These are phyloP conservation scores for Mycena pura DNA, from an alignment of 768 basidiomycete species.

Conservation along the genomic window DNA sequence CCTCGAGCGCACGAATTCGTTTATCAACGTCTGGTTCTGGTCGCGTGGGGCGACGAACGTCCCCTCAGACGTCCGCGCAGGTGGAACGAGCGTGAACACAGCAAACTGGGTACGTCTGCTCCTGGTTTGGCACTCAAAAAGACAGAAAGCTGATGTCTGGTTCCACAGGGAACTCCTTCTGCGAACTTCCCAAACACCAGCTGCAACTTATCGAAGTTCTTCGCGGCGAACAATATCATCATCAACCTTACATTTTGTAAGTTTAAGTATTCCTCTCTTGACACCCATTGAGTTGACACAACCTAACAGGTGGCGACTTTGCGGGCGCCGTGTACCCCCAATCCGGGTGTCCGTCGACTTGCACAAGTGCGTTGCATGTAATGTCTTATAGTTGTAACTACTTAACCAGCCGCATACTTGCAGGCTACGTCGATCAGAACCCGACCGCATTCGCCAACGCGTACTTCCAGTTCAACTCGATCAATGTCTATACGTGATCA, in stretches of 20 bases:
- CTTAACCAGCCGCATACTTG: not conserved
- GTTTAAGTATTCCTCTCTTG: too few species aligned
- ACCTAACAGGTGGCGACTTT: slow-evolving; percentile 64
- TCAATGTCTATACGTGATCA: too few species aligned
- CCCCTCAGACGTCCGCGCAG: slow-evolving; percentile 54
- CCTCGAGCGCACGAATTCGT: slow-evolving; percentile 60
- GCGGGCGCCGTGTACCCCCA: slow-evolving; percentile 54
- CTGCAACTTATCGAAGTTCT: slow-evolving; percentile 63
- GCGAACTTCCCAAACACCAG: slow-evolving; percentile 67
- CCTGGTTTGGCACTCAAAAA: too few species aligned
- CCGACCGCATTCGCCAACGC: slow-evolving; percentile 71
- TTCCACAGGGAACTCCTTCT: slow-evolving; percentile 57
- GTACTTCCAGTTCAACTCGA: slow-evolving; percentile 73
- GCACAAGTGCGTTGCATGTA: slow-evolving; percentile 58
- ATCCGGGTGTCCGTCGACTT: slow-evolving; percentile 61
- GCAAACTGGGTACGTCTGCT: slow-evolving; percentile 59
- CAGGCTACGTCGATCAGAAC: slow-evolving; percentile 71
- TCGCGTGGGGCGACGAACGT: slow-evolving; percentile 50
- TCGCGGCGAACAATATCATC: slow-evolving; percentile 66
- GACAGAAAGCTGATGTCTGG: too few species aligned
- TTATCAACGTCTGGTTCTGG: slow-evolving; percentile 80
- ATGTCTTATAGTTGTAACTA: not conserved
- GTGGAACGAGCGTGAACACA: slow-evolving; percentile 52
- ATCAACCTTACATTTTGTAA: slow-evolving; percentile 76
- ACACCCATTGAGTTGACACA: too few species aligned